These are phyloP conservation scores for Calendula officinalis DNA, from an alignment of 129 eudicot genomes.

Conservation along the genomic window DNA sequence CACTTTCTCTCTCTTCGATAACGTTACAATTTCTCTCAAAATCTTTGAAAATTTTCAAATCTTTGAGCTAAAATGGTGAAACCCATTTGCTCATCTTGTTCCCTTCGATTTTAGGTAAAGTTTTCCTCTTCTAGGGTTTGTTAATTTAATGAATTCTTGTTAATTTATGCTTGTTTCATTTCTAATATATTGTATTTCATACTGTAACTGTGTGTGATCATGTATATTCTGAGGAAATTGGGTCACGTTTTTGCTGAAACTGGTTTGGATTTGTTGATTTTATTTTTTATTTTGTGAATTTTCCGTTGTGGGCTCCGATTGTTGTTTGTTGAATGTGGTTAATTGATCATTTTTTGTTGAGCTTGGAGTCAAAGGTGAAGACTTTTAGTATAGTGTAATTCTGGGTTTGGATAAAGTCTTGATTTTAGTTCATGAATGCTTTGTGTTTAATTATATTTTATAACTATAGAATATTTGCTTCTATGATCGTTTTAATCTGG, in stretches of 20 bases:
- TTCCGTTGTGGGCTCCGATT: constrained; percentile 8
- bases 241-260: neutral
- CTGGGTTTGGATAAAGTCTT: neutral
- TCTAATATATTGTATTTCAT: neutral
- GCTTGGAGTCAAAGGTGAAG: constrained; percentile 11
- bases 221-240: neutral
- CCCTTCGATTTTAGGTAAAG: constrained; percentile 34
- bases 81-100: constrained; percentile 36
- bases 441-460: constrained; percentile 19
- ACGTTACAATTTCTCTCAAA: constrained; percentile 30
- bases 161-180: constrained; percentile 6
- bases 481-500: neutral
- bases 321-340: constrained; percentile 13
- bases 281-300: constrained; percentile 4
- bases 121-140: constrained; percentile 15
- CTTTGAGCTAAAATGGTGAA: constrained; percentile 19
- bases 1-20: constrained; percentile 29
- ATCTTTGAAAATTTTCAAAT: constrained; percentile 23
- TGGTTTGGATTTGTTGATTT: neutral
- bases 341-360: neutral
- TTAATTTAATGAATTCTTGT: constrained; percentile 8
- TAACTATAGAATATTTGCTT: constrained; percentile 3
- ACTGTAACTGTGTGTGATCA: neutral
- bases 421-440: neutral
- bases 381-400: neutral